These are phyloP conservation scores for Coemansia sp. DNA, from an alignment of 192 early-diverging fungal genomes.

Conservation along the genomic window DNA sequence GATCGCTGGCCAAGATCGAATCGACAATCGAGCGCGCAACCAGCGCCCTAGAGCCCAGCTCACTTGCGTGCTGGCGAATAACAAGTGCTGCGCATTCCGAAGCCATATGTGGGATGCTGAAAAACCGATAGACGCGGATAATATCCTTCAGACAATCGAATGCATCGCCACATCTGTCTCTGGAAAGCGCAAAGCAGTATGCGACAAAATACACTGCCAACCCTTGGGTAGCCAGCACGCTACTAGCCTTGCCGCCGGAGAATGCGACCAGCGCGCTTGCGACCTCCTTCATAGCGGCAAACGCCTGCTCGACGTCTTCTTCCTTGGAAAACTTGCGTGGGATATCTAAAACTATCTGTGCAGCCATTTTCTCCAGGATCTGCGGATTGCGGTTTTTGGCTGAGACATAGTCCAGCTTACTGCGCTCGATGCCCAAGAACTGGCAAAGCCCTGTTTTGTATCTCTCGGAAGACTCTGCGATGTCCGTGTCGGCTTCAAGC, in stretches of 20 bases:
- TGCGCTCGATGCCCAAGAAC: slow-evolving; percentile 23
- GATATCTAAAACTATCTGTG: slow-evolving; percentile 2
- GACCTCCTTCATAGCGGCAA: slow-evolving; percentile 31
- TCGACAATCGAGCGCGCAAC: slow-evolving; percentile 16
- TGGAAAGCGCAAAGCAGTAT: slow-evolving; percentile 24
- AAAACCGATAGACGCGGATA: background rate
- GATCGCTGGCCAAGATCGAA: slow-evolving; percentile 19
- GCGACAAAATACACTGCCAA: slow-evolving; percentile 13
- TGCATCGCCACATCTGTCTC: slow-evolving; percentile 4
- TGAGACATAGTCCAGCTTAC: background rate
- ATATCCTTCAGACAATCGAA: background rate
- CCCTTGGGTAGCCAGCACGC: slow-evolving; percentile 10
- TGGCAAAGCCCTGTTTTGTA: slow-evolving; percentile 26
- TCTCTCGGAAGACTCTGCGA: background rate
- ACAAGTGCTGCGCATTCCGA: slow-evolving; percentile 32
- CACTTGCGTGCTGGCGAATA: slow-evolving; percentile 23
- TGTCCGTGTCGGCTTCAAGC: background rate
- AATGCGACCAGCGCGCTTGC: slow-evolving; percentile 26
- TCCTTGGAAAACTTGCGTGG: slow-evolving; percentile 41
- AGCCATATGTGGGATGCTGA: slow-evolving; percentile 16
- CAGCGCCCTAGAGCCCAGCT: slow-evolving; percentile 6
- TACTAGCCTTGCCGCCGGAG: background rate
- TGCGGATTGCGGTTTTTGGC: background rate
- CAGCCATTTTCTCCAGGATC: background rate
- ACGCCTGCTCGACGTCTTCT: slow-evolving; percentile 40